A percentile compares a stretch with the other conserved stretches of the same genome.
Evolutionary conservation across 225 moss, liverwort and hornwort genomes (phyloP).

Genomic region (Ulota crispa): DNA sequence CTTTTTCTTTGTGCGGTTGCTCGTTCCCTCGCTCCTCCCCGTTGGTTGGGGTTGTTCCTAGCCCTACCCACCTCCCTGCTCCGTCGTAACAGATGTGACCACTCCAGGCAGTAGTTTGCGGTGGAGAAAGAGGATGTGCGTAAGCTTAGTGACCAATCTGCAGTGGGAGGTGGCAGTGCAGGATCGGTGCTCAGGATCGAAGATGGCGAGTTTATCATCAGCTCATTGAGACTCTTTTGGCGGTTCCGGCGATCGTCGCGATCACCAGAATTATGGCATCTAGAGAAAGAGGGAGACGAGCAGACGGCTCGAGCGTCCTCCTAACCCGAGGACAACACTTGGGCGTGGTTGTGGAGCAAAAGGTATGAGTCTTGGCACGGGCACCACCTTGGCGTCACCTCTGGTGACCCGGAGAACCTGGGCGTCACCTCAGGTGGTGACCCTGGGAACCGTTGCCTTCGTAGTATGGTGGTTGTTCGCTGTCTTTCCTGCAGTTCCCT

Average conservation of each 20-base stretch:
- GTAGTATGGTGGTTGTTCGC: conserved; percentile 76
- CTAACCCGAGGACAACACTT: background rate
- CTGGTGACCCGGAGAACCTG: conserved; percentile 55
- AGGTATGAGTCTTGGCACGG: conserved; percentile 15
- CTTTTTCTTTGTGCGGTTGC: background rate
- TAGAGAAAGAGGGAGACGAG: background rate
- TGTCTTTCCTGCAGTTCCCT: conserved; percentile 73
- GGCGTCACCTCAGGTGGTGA: conserved; percentile 41
- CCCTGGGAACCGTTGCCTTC: conserved; percentile 66
- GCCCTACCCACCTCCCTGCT: background rate
- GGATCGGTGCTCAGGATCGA: background rate
- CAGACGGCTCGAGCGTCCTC: background rate
- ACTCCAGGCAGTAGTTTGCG: background rate
- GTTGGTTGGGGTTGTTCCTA: background rate
- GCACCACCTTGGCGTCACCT: conserved; percentile 37
- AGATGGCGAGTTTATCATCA: background rate
- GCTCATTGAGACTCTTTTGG: background rate
- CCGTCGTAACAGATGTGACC: background rate
- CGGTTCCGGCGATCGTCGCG: too few relatives aligned
- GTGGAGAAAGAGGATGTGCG: too few relatives aligned
- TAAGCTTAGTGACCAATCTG: too few relatives aligned
- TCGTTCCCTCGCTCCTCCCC: too few relatives aligned
- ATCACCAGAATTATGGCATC: background rate
- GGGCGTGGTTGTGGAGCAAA: background rate
- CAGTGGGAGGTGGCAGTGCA: background rate